Conservation (phyloP, 2,329 filamentous ascomycete genomes). For the Epichloe sp. region DNA sequence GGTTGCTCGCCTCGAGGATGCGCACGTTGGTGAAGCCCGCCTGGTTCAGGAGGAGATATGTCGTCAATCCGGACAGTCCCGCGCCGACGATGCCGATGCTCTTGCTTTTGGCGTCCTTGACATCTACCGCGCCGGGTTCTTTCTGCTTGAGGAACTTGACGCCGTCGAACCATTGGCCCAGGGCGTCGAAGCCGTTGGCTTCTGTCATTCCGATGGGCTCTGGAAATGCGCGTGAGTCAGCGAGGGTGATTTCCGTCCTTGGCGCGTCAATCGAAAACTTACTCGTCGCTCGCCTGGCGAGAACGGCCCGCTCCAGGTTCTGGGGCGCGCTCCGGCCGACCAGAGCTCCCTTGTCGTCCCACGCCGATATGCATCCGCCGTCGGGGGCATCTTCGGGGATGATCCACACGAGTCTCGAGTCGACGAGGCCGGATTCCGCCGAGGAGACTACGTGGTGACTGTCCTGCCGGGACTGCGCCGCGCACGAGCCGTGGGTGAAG, state of each 20-base stretch:
- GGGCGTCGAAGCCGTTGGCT: slow-evolving; percentile 30
- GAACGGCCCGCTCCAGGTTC: slow-evolving; percentile 10
- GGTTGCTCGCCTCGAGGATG: slow-evolving; percentile 46
- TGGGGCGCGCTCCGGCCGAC: slow-evolving; percentile 23
- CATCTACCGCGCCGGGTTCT: slow-evolving; percentile 27
- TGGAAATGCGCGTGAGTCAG: not conserved
- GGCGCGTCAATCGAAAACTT: not conserved
- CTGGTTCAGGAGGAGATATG: slow-evolving; percentile 30
- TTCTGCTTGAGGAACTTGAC: slow-evolving; percentile 44
- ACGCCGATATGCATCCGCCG: slow-evolving; percentile 28
- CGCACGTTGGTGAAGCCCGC: slow-evolving; percentile 46
- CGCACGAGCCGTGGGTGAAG: slow-evolving; percentile 12
- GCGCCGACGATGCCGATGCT: slow-evolving; percentile 55
- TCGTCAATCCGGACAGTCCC: slow-evolving; percentile 54
- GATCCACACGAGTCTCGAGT: slow-evolving; percentile 6
- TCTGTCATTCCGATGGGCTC: slow-evolving; percentile 33
- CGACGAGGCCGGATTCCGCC: not conserved
- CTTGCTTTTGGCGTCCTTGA: slow-evolving; percentile 9
- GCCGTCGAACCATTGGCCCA: slow-evolving; percentile 53
- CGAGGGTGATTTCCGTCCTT: too few species aligned
- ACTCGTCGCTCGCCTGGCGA: slow-evolving; percentile 6
- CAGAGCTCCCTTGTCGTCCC: slow-evolving; percentile 17
- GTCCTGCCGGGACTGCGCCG: slow-evolving; percentile 7
- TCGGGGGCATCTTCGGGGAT: slow-evolving; percentile 12
- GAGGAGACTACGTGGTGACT: slow-evolving; percentile 10